Evolutionary conservation across 176 grass and related monocot species (phyloP).

Genomic region (Ensete ventricosum): DNA sequence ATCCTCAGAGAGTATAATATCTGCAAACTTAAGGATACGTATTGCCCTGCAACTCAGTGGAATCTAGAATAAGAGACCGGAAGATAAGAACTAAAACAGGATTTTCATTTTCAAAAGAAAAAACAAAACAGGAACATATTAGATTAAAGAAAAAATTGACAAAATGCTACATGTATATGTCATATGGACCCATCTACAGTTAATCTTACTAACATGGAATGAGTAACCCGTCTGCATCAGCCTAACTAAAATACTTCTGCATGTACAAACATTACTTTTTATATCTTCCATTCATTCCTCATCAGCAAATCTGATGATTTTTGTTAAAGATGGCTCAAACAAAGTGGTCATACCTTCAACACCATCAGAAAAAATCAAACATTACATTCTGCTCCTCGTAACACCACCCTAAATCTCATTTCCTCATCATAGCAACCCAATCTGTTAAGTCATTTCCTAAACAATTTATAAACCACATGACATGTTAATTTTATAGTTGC

Average conservation of each 20-base stretch:
- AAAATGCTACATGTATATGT: too few relatives aligned
- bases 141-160: background rate
- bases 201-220: background rate
- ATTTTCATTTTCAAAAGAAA: background rate
- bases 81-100: slow-evolving; percentile 16
- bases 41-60: slow-evolving; percentile 46
- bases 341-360: background rate
- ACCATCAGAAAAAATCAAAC: background rate
- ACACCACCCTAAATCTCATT: background rate
- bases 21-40: slow-evolving; percentile 72
- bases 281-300: background rate
- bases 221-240: background rate
- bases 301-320: background rate
- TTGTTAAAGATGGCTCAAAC: background rate
- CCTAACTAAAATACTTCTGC: background rate
- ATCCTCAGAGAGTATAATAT: slow-evolving; percentile 90
- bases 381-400: background rate
- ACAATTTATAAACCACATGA: too few relatives aligned
- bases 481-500: too few relatives aligned
- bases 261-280: background rate
- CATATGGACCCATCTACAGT: background rate
- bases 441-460: background rate
- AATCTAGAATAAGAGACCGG: background rate
- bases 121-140: background rate
- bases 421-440: background rate